Percentiles rank a stretch among this genome's conserved stretches.
Conservation (phyloP, 805 yeast species). For the Sugiyamaella boreocaroliniensis region DNA sequence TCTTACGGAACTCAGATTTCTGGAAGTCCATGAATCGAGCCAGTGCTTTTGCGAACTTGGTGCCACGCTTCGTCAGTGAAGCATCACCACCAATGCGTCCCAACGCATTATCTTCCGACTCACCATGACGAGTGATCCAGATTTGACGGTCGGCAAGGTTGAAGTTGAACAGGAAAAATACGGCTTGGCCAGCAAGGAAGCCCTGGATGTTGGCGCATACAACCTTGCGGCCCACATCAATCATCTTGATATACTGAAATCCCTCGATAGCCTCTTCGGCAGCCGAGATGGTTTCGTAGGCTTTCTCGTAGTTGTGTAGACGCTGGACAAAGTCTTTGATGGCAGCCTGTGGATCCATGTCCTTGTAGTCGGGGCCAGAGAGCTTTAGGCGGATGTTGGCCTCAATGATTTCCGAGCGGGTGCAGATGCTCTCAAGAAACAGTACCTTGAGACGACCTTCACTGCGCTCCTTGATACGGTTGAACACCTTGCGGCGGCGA, state of each 20-base stretch:
- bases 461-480: constrained; percentile 34
- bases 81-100: constrained; percentile 95
- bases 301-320: constrained; percentile 74
- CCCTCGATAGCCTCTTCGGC: constrained; percentile 54
- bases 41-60: constrained; percentile 63
- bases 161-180: constrained; percentile 82
- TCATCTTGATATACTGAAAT: constrained; percentile 88
- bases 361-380: constrained; percentile 86
- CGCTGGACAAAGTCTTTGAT: constrained; percentile 76
- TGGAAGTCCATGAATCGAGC: constrained; percentile 68
- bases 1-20: constrained; percentile 57
- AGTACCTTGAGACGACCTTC: constrained; percentile 57
- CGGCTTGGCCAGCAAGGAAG: constrained; percentile 86
- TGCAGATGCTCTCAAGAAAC: constrained; percentile 81
- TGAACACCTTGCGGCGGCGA: constrained; percentile 58
- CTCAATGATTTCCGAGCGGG: constrained; percentile 71
- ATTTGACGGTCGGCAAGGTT: constrained; percentile 84
- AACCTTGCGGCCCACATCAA: constrained; percentile 90
- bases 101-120: constrained; percentile 71
- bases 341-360: constrained; percentile 78
- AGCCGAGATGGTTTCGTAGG: constrained; percentile 85
- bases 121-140: constrained; percentile 95
- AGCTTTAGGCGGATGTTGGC: constrained; percentile 78
- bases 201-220: constrained; percentile 86
- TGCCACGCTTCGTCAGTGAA: constrained; percentile 69